A percentile compares a stretch with the other conserved stretches of the same genome.
phyloP scores from a whole-genome alignment of 176 grass and related monocot genomes.

The Ananas comosus region DNA sequence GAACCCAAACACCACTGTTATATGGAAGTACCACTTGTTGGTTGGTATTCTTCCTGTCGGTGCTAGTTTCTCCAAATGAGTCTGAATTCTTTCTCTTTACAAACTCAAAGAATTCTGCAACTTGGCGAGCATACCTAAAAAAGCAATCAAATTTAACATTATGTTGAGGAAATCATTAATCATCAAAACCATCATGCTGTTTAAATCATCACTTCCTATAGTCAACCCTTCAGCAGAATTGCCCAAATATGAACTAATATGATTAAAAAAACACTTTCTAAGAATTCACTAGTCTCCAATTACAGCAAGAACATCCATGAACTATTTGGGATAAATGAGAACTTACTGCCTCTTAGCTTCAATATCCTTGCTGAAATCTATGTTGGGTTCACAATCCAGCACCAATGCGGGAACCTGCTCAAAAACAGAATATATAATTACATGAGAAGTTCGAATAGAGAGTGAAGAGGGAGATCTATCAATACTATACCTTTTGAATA shows the following conservation, averaged over 20 bases:
- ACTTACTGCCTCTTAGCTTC: conserved; percentile 41
- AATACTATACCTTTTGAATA: conserved; percentile 70
- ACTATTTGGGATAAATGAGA: not conserved
- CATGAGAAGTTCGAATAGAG: not conserved
- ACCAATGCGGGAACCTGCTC: conserved; percentile 38
- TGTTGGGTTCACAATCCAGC: conserved; percentile 35
- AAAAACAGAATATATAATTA: not conserved
- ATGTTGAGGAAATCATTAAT: too few relatives aligned
- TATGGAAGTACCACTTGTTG: conserved; percentile 34
- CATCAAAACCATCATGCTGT: too few relatives aligned
- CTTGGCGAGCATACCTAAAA: conserved; percentile 36
- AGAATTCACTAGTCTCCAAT: too few relatives aligned
- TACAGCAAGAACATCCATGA: not conserved
- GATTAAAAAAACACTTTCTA: too few relatives aligned
- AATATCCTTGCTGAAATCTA: conserved; percentile 33
- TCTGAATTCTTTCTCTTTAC: conserved; percentile 51
- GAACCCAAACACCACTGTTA: conserved; percentile 15
- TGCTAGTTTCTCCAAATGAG: conserved; percentile 4
- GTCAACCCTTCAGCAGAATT: too few relatives aligned
- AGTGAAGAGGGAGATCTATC: not conserved
- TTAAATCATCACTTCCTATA: too few relatives aligned
- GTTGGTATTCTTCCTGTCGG: not conserved
- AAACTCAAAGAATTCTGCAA: conserved; percentile 43
- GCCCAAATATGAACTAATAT: too few relatives aligned
- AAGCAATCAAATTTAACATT: not conserved